Percentiles rank a stretch among this genome's conserved stretches.
phyloP scores from a whole-genome alignment of 2,329 filamentous ascomycete genomes.

The Cladosporium sp. region DNA sequence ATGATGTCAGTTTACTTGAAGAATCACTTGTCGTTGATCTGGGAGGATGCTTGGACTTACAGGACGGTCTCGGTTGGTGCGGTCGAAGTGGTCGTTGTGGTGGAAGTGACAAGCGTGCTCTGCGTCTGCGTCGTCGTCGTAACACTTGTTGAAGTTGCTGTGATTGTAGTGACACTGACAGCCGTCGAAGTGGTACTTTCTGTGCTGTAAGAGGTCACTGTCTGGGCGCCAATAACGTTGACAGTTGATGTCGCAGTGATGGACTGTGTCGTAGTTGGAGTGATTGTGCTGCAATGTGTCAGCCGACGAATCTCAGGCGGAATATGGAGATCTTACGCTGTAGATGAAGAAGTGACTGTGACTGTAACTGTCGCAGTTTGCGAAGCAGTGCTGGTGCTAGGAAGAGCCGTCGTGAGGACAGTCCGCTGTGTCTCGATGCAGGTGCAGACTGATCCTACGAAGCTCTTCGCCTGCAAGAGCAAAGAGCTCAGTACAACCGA shows the following conservation, averaged over 20 bases:
- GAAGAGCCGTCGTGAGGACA: background rate
- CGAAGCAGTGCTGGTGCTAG: background rate
- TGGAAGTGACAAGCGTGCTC: background rate
- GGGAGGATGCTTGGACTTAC: background rate
- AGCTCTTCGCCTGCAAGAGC: background rate
- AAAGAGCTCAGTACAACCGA: background rate
- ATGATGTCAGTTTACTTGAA: background rate
- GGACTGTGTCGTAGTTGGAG: background rate
- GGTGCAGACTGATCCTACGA: conserved; percentile 3
- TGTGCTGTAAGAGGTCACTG: background rate
- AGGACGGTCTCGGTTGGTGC: background rate
- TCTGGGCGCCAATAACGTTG: background rate
- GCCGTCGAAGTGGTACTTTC: background rate
- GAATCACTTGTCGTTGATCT: background rate
- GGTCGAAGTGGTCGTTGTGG: too few species aligned
- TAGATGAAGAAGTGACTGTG: background rate
- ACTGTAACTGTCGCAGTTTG: background rate
- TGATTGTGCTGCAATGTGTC: background rate
- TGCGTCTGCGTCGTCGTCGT: background rate
- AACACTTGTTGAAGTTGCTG: background rate
- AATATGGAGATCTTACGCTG: background rate
- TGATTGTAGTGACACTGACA: background rate
- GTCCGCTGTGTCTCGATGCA: conserved; percentile 6
- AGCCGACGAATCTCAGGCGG: background rate
- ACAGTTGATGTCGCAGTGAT: background rate